Evolutionary conservation across 2,329 filamentous ascomycete species (phyloP).

Genomic region (Podosphaera aphanis): DNA sequence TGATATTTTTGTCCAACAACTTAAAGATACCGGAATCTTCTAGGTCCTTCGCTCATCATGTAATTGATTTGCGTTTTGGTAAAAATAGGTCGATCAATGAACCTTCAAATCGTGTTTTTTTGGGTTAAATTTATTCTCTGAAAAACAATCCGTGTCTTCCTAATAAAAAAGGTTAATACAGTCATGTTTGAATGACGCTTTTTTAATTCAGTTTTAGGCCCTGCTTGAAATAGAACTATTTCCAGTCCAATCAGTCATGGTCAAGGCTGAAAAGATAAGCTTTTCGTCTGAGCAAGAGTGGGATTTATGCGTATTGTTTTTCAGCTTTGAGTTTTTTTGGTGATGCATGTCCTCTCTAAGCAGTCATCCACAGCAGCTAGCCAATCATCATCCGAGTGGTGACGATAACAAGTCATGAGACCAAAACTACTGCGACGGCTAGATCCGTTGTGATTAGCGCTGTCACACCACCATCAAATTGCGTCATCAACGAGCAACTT

Average conservation of each 20-base stretch:
- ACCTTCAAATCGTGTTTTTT: not conserved
- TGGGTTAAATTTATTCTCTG: not conserved
- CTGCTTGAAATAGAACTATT: not conserved
- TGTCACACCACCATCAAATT: not conserved
- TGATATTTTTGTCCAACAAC: constrained; percentile 4
- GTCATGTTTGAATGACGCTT: not conserved
- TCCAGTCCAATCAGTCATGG: not conserved
- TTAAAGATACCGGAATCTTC: constrained; percentile 4
- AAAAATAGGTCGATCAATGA: not conserved
- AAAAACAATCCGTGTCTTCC: not conserved
- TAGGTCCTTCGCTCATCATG: not conserved
- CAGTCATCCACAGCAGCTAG: not conserved
- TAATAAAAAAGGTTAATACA: not conserved
- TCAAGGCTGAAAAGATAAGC: not conserved
- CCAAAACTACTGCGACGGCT: not conserved
- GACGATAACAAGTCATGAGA: not conserved
- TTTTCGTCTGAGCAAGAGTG: not conserved
- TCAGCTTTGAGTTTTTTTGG: not conserved
- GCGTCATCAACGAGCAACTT: not conserved
- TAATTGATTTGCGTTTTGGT: not conserved
- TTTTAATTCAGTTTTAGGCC: not conserved
- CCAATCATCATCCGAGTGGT: not conserved
- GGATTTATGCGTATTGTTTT: not conserved
- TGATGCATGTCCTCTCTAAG: not conserved
- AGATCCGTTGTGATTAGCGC: not conserved